A percentile compares a stretch with the other conserved stretches of the same genome.
phyloP scores from a whole-genome alignment of 768 basidiomycete genomes.

The Boletus insuetus region DNA sequence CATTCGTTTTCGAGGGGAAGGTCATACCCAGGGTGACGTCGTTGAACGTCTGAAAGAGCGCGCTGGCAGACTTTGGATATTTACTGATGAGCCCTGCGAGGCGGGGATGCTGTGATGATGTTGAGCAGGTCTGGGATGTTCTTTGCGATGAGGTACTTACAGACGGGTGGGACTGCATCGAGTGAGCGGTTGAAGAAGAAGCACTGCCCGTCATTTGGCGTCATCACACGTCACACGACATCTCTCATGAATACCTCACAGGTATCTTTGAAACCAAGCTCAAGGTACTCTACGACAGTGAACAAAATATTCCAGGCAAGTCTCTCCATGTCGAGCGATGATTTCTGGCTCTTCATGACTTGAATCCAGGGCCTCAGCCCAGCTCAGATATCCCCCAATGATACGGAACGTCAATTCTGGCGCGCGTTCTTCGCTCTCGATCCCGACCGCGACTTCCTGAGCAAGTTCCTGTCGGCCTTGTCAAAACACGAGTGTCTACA shows the following conservation, averaged over 20 bases:
- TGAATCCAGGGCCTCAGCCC: constrained; percentile 41
- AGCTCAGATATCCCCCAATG: constrained; percentile 42
- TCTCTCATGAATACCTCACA: constrained; percentile 17
- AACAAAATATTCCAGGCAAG: constrained; percentile 47
- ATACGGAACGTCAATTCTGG: constrained; percentile 49
- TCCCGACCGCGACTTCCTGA: constrained; percentile 47
- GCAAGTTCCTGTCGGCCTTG: constrained; percentile 37
- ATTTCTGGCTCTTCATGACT: constrained; percentile 1
- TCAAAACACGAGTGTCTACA: constrained; percentile 51
- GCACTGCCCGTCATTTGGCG: background rate
- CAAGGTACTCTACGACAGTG: constrained; percentile 48
- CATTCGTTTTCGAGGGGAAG: background rate
- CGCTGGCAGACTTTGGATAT: constrained; percentile 60
- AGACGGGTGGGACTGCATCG: constrained; percentile 26
- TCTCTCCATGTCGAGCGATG: background rate
- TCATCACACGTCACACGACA: background rate
- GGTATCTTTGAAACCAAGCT: constrained; percentile 30
- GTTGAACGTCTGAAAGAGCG: constrained; percentile 74
- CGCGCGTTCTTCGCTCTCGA: constrained; percentile 50
- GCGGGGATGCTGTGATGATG: constrained; percentile 38
- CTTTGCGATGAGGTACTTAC: constrained; percentile 9
- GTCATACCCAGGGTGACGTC: constrained; percentile 60
- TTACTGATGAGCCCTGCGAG: constrained; percentile 50
- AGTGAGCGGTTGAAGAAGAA: too few species aligned
- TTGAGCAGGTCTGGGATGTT: constrained; percentile 1